Percentiles rank a stretch among this genome's conserved stretches.
These are phyloP conservation scores for Mortierella antarctica DNA, from an alignment of 192 early-diverging fungal species.

Conservation along the genomic window DNA sequence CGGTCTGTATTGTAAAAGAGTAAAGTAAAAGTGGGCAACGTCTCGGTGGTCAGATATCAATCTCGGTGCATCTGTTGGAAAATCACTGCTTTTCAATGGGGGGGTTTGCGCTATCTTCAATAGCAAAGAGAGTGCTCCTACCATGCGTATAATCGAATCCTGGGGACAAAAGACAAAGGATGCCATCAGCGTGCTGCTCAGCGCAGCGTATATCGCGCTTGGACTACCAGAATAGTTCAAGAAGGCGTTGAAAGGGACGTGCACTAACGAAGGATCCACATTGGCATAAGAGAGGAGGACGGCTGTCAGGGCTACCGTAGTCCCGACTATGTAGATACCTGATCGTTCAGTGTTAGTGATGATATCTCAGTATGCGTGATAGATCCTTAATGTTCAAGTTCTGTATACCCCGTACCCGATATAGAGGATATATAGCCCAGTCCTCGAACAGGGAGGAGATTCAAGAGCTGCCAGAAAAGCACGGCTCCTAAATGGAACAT, in stretches of 20 bases:
- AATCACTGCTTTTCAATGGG: background rate
- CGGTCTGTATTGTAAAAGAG: conserved; percentile 16
- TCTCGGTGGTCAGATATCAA: background rate
- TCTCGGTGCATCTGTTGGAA: background rate
- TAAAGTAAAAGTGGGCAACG: background rate
- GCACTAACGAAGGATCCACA: conserved; percentile 10
- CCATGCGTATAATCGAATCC: conserved; percentile 41
- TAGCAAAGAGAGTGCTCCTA: background rate
- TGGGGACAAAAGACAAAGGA: conserved; percentile 49
- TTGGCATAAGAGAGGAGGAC: conserved; percentile 21
- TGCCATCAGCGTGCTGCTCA: conserved; percentile 40
- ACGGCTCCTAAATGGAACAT: conserved; percentile 40
- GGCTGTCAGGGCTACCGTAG: conserved; percentile 22
- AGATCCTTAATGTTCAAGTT: background rate
- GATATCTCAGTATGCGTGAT: background rate
- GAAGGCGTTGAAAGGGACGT: conserved; percentile 37
- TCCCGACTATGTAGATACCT: conserved; percentile 23
- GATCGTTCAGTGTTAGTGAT: background rate
- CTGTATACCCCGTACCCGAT: conserved; percentile 13
- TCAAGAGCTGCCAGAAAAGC: conserved; percentile 35
- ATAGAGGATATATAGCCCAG: conserved; percentile 27
- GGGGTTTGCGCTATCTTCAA: no score
- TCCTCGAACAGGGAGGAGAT: conserved; percentile 26
- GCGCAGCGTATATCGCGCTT: conserved; percentile 23
- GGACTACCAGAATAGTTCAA: conserved; percentile 45